Percentiles rank a stretch among this genome's conserved stretches.
phyloP scores from a whole-genome alignment of 257 asterid genomes.

The Solanum corneliomulleri region DNA sequence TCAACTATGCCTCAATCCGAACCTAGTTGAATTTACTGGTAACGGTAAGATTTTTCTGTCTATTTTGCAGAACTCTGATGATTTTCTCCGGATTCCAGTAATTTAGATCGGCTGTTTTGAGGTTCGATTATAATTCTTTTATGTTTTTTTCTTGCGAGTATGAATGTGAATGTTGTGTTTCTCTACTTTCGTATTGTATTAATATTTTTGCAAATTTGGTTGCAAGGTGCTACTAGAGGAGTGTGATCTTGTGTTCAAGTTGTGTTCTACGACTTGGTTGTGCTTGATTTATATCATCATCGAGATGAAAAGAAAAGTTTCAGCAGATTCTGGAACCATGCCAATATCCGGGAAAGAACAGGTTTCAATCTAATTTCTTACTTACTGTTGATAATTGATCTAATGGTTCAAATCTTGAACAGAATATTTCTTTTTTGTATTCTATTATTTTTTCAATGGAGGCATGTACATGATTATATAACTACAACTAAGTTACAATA shows the following conservation, averaged over 20 bases:
- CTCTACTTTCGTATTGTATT: background rate
- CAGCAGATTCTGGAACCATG: background rate
- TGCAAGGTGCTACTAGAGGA: background rate
- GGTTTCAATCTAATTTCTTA: background rate
- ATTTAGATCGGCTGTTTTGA: background rate
- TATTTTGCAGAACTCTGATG: background rate
- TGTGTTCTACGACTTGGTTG: background rate
- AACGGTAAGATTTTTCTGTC: background rate
- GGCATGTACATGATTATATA: no score
- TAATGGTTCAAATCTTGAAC: no score
- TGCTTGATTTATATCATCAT: background rate
- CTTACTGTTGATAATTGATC: background rate
- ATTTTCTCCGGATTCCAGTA: background rate
- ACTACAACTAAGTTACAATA: no score
- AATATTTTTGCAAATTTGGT: background rate
- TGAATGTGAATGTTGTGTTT: background rate
- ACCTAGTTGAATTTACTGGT: background rate
- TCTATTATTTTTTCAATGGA: no score
- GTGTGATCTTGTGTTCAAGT: background rate
- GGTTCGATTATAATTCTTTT: background rate
- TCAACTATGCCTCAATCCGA: background rate
- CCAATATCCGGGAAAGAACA: background rate
- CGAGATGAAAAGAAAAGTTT: background rate
- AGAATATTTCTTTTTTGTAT: no score
- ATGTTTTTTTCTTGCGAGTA: background rate